phyloP scores from a whole-genome alignment of 2,329 filamentous ascomycete genomes.

The Clarireedia paspali region DNA sequence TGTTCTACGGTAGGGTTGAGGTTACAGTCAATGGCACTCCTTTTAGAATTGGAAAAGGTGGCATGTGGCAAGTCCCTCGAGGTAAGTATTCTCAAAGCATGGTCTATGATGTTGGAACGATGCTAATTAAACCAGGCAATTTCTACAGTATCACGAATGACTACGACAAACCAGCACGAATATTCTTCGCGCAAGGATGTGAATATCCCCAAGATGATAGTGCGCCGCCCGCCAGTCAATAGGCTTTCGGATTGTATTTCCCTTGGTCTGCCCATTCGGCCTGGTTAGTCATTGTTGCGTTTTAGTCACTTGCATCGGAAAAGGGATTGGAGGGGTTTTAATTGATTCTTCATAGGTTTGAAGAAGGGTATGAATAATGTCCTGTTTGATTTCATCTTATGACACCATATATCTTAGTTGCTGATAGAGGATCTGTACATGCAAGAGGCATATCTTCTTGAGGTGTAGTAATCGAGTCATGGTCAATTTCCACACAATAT shows the following conservation, averaged over 20 bases:
- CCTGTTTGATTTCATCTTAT: slow-evolving; percentile 1
- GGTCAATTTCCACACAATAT: too few species aligned
- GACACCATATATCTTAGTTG: slow-evolving; percentile 8
- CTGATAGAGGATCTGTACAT: background rate
- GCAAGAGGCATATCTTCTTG: background rate
- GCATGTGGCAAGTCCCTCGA: slow-evolving; percentile 90
- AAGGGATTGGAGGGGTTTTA: background rate
- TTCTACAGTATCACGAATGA: slow-evolving; percentile 88
- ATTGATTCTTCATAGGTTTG: background rate
- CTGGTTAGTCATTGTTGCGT: background rate
- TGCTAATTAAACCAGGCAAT: slow-evolving; percentile 57
- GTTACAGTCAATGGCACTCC: slow-evolving; percentile 68
- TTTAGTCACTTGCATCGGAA: background rate
- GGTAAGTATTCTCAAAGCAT: slow-evolving; percentile 48
- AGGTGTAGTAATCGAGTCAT: background rate
- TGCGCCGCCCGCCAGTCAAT: background rate
- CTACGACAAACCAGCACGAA: slow-evolving; percentile 59
- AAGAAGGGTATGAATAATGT: background rate
- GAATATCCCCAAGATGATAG: slow-evolving; percentile 32
- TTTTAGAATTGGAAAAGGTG: slow-evolving; percentile 80
- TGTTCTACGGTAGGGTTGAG: slow-evolving; percentile 72
- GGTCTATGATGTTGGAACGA: background rate
- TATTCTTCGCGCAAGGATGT: slow-evolving; percentile 92
- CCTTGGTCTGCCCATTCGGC: background rate
- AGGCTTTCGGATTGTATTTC: too few species aligned